Percentiles rank a stretch among this genome's conserved stretches.
Evolutionary conservation across 306 rosid genomes (phyloP).

Genomic region (Begonia peltatifolia): DNA sequence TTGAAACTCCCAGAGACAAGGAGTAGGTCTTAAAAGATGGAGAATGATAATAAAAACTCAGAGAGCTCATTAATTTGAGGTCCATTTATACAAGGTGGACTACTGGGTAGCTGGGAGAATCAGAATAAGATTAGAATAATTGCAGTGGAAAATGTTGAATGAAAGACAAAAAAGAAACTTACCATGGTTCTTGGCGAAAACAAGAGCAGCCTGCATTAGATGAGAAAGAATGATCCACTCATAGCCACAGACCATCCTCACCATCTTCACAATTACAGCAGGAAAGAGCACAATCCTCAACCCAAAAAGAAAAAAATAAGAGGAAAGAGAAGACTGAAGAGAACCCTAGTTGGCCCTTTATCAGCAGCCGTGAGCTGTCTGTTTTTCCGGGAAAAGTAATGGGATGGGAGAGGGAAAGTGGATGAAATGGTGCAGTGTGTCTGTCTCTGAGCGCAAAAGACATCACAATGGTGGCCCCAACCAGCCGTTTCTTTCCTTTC

Average conservation of each 20-base stretch:
- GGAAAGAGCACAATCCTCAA: neutral
- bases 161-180: slow-evolving; percentile 1
- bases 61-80: neutral
- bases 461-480: slow-evolving; percentile 40
- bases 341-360: slow-evolving; percentile 10
- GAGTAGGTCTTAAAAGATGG: neutral
- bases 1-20: neutral
- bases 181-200: slow-evolving; percentile 68
- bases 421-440: slow-evolving; percentile 10
- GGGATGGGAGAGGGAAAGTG: slow-evolving; percentile 1
- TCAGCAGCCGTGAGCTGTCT: neutral
- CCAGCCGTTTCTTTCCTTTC: slow-evolving; percentile 29
- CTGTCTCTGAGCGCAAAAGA: slow-evolving; percentile 22
- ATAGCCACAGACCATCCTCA: slow-evolving; percentile 24
- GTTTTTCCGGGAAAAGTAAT: neutral
- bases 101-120: too few species aligned
- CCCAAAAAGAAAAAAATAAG: slow-evolving; percentile 1
- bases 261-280: slow-evolving; percentile 17
- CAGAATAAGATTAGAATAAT: too few species aligned
- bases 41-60: neutral
- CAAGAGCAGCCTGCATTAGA: slow-evolving; percentile 39
- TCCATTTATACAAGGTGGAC: too few species aligned
- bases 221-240: slow-evolving; percentile 18
- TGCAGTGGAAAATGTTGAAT: too few species aligned
- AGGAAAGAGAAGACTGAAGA: slow-evolving; percentile 9